Base-by-base conservation (phyloP, 1,139 yeast genomes). In the Lodderomyces elongisporus region DNA sequence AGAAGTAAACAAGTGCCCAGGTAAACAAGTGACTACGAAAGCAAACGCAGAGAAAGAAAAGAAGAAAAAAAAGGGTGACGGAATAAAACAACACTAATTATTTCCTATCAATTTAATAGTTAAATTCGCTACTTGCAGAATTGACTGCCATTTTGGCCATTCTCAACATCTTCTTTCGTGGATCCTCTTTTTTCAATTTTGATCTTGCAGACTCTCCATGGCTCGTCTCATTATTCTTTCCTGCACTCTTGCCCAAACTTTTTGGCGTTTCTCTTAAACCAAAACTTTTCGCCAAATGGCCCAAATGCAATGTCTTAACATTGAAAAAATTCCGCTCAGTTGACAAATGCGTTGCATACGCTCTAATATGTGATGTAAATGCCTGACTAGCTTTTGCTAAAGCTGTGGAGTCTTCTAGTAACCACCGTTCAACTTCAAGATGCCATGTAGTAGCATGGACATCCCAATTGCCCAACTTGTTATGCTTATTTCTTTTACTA, bases 381-480 rank as follows among this genome's bases (percentile, higher is more conserved):
- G 85, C 97, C 48, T 79, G 76, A 12, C 74, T 71, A 0, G 95
- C 95, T 27, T 58, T 54, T 15, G 74, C 77, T 36, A 79, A 81
- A 9, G 73, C 73, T 0, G 63, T 57, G 1, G 71, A 60, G 46
- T 84, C 85, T 46, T 79, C 94, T 31, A 91, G 60, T 21, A 89
- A 64, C 83, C 95, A 83, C 52, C 96, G 68, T 62, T 91, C 99
- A 12, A 87, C 74, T 36, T 83, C 79, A 46, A 91, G 66, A 56
- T 91, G 99, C 93, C 95, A 89, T 1, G 96, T 87, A 0, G 99
- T 91, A 3, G 96, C 98, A 51, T 85, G 89, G 20, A 80, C 77
- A 55, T 89, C 96, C 97, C 97, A 93, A 33, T 77, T 73, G 39
- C 68, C 59, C 40, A 58, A 45, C 45, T 60, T 57, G 15, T 52